Percentiles rank a stretch among this genome's conserved stretches.
These are phyloP conservation scores for Basipetospora chlamydospora DNA, from an alignment of 2,329 filamentous ascomycete species.

Conservation along the genomic window DNA sequence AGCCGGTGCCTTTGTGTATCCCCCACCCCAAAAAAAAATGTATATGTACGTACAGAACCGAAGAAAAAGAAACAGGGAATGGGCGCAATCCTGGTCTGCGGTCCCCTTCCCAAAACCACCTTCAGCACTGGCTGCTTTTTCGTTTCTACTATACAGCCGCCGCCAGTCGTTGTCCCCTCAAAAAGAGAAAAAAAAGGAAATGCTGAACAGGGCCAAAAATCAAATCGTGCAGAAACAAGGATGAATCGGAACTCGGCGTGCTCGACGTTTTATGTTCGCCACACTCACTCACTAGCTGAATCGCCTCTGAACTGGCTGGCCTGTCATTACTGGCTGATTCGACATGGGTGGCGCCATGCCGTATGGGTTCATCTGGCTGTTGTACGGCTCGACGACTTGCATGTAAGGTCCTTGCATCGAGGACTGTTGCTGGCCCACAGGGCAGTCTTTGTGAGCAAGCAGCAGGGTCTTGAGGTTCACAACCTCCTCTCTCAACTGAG, in stretches of 20 bases:
- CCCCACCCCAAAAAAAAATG: no score
- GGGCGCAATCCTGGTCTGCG: no score
- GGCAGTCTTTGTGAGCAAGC: constrained; percentile 90
- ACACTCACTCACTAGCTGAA: no score
- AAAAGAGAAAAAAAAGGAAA: no score
- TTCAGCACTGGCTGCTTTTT: neutral
- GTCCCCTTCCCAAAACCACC: constrained; percentile 2
- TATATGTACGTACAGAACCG: no score
- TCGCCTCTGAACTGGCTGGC: constrained; percentile 38
- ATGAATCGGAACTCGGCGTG: no score
- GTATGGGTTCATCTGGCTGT: constrained; percentile 43
- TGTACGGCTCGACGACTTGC: constrained; percentile 39
- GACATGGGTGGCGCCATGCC: constrained; percentile 36
- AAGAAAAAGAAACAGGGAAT: no score
- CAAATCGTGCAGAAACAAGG: no score
- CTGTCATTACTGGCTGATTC: constrained; percentile 39
- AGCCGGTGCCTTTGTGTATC: no score
- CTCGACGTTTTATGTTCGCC: no score
- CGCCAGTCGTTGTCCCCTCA: neutral
- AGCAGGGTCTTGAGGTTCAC: constrained; percentile 88
- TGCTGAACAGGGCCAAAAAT: no score
- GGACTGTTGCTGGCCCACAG: constrained; percentile 71
- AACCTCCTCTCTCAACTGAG: constrained; percentile 76
- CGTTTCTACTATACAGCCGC: constrained; percentile 5
- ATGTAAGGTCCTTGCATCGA: constrained; percentile 40